A percentile compares a stretch with the other conserved stretches of the same genome.
phyloP scores from a whole-genome alignment of 371 early-diverging fungal species.

The Actinomortierella ambigua region DNA sequence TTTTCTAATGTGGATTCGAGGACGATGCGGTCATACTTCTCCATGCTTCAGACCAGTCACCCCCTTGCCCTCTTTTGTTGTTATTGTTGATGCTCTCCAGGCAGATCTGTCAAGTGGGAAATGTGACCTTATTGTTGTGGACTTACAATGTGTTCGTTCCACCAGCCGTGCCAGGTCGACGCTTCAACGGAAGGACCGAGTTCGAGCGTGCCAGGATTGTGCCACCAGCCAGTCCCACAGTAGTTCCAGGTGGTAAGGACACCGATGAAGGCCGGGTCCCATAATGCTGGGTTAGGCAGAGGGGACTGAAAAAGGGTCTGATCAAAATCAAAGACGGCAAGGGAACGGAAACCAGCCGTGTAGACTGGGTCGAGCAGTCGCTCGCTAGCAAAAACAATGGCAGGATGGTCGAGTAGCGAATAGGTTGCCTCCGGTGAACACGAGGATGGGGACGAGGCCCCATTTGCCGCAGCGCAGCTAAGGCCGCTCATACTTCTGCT shows the following conservation, averaged over 20 bases:
- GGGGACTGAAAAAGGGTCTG: constrained; percentile 79
- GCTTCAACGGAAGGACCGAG: constrained; percentile 32
- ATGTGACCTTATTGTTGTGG: too few species aligned
- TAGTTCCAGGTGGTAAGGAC: constrained; percentile 57
- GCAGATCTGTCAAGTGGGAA: too few species aligned
- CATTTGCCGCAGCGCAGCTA: too few species aligned
- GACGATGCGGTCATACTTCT: too few species aligned
- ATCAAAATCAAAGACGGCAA: constrained; percentile 75
- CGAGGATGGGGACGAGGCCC: too few species aligned
- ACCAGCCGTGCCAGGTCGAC: constrained; percentile 35
- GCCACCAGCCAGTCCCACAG: constrained; percentile 68
- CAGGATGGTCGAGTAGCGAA: constrained; percentile 18
- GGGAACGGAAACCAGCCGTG: constrained; percentile 17
- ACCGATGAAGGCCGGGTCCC: constrained; percentile 63
- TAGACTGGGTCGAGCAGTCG: constrained; percentile 14
- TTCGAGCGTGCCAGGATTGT: constrained; percentile 66
- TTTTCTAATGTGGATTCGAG: too few species aligned
- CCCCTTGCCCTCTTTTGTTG: too few species aligned
- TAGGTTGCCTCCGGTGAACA: neutral
- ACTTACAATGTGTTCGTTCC: constrained; percentile 45
- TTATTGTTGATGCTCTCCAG: too few species aligned
- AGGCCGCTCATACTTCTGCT: too few species aligned
- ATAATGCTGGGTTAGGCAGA: constrained; percentile 66
- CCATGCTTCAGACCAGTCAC: too few species aligned
- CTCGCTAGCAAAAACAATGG: constrained; percentile 24